Base-by-base conservation (phyloP, 73 alveolate species). In the Paramecium primaurelia region DNA sequence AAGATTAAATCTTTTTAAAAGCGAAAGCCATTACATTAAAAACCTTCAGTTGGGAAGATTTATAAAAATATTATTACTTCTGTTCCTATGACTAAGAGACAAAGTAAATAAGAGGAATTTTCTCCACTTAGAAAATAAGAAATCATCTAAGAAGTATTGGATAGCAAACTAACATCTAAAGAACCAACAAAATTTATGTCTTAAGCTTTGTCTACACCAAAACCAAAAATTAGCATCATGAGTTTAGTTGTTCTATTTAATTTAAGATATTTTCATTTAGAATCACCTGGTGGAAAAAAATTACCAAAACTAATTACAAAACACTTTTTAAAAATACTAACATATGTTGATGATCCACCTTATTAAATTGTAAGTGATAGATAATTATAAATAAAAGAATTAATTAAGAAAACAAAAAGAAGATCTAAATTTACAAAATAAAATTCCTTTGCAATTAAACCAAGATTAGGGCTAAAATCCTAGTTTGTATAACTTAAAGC, bases 271-370 rank as follows among this genome's bases (percentile, higher is more conserved):
- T 80, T 44, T 49, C 91, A 80, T 80, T 42, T 45, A 44, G 77
- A 80, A 80, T 18, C 44, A 0, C 91, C 91, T 4, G 91, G 91
- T 8, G 44, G 75, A 6, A 45, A 80, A 49, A 25, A 25, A 26
- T 80, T 80, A 32, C 64, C 91, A 11, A 80, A 80, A 80, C 45
- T 80, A 28, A 49, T 80, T 12, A 42, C 91, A 2, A 80, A 49
- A 20, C 71, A 80, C 51, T 44, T 80, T 49, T 20, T 80, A 5
- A 42, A 40, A 32, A 80, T 80, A 9, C 7, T 80, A 80, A 40
- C 77, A 8, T 80, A 80, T 47, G 75, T 80, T 44, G 91, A 80
- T 45, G 91, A 80, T 40, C 91, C 91, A 14, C 77, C 75, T 18
- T 80, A 80, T 73, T 40, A 4, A 44, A 37, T 73, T 73, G 58